Evolutionary conservation across 768 basidiomycete genomes (phyloP), one percentile per base, ranked within the genome.

Genomic region (Leccinum aurantiacum): DNA sequence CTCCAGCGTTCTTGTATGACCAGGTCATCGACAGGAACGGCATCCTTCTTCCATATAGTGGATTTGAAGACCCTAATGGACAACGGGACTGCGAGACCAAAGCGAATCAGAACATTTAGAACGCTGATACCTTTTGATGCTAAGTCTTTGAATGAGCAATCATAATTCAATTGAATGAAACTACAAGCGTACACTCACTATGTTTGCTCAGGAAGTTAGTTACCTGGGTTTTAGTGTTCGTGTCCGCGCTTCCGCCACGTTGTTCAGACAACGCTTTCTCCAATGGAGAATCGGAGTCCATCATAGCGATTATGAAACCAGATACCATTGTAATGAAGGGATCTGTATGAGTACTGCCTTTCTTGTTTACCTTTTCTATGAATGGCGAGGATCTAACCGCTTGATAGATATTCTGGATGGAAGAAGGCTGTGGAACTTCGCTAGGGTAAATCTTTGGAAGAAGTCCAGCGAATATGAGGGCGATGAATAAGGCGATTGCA

Each of bases 391-490:
- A 31, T 31, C 31, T 31, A 4, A 31, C 31, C 6, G 51, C 22
- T 52, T 14, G 29, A 27, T 31, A 52, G 4, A n/a, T 52, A 5
- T 13, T 4, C 15, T 49, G 7, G 48, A 24, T 13, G 22, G n/a
- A 25, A 49, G 31, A 31, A 31, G 31, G 31, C 1, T 10, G 31
- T 31, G 31, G 31, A 31, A 10, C 10, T 9, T 31, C 31, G 10
- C 31, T 10, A 31, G 31, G 31, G 31, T 31, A 49, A 13, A 49
- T 15, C 10, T 11, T 37, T 7, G 58, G 58, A 15, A 54, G 6
- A 22, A 59, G 6, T 1, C 58, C 58, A 4, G 58, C 17, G 33
- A 59, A 59, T 2, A 59, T 37, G 5, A 59, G 10, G 15, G 52
- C 22, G 24, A 54, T 54, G 10, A 59, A 54, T 11, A 38, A 25